Conservation (phyloP, 441 rosid genomes). For the Pelargonium cotyledonis region DNA sequence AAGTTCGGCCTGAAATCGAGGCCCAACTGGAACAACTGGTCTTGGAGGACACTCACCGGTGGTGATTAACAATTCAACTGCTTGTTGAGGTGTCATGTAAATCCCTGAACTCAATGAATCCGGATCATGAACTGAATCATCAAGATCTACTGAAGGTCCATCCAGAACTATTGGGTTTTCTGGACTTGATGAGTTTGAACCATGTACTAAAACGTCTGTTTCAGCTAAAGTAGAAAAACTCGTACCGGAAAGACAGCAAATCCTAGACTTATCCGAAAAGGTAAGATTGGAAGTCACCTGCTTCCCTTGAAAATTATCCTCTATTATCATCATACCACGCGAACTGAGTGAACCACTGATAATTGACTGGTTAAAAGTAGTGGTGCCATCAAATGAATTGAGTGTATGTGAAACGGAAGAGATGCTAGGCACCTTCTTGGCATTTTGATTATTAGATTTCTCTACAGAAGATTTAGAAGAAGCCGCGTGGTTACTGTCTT, state of each 20-base stretch:
- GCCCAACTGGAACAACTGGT: conserved; percentile 30
- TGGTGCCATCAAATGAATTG: conserved; percentile 8
- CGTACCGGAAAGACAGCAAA: too few species aligned
- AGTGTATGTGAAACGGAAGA: conserved; percentile 14
- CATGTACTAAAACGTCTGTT: too few species aligned
- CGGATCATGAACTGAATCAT: conserved; percentile 12
- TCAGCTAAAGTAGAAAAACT: too few species aligned
- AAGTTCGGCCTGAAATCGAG: conserved; percentile 38
- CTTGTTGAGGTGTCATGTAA: conserved; percentile 11
- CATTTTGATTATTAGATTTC: conserved; percentile 20
- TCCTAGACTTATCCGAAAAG: neutral
- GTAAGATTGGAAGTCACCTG: neutral
- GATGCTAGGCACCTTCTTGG: conserved; percentile 16
- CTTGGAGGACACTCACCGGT: conserved; percentile 18
- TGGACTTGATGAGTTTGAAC: too few species aligned
- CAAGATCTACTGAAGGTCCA: too few species aligned
- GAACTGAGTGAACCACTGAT: conserved; percentile 9
- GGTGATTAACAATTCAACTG: conserved; percentile 8
- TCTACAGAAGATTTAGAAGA: conserved; percentile 20
- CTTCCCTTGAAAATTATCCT: conserved; percentile 16
- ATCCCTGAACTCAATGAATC: conserved; percentile 12
- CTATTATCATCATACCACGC: conserved; percentile 7
- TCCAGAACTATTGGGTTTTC: too few species aligned
- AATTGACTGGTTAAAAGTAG: conserved; percentile 8
- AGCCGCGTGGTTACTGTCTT: conserved; percentile 10